Evolutionary conservation across 768 basidiomycete species (phyloP).

Genomic region (Lepiota subincarnata): DNA sequence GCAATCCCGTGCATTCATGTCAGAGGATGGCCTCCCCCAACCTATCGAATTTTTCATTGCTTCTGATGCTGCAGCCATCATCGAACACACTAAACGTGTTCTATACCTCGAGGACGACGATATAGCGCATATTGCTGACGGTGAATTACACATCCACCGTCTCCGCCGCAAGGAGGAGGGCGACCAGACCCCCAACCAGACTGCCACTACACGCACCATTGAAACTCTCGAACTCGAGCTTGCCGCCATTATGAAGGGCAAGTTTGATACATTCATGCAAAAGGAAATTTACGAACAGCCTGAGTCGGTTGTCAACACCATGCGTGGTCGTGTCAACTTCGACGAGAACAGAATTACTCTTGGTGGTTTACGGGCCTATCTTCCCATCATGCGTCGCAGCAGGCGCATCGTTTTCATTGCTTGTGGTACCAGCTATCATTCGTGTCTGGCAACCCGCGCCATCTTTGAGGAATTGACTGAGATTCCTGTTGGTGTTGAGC

Average conservation of each 20-base stretch:
- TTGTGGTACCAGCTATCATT: constrained; percentile 99
- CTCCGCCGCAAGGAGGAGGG: constrained; percentile 85
- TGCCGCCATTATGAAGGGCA: constrained; percentile 99
- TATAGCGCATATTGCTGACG: constrained; percentile 95
- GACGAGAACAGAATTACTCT: constrained; percentile 88
- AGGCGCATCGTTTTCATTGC: constrained; percentile 94
- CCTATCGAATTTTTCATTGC: constrained; percentile 99
- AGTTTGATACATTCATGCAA: constrained; percentile 99
- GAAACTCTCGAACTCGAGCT: constrained; percentile 98
- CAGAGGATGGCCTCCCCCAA: constrained; percentile 96
- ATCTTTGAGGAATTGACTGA: constrained; percentile 99
- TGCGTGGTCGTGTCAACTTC: constrained; percentile 99
- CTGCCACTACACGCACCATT: constrained; percentile 83
- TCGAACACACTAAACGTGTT: constrained; percentile 99
- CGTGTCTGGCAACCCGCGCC: constrained; percentile 90
- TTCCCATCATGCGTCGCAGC: constrained; percentile 93
- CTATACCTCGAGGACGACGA: constrained; percentile 99
- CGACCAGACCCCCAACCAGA: constrained; percentile 51
- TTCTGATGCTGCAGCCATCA: constrained; percentile 92
- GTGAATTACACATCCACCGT: constrained; percentile 98
- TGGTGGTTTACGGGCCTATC: constrained; percentile 91
- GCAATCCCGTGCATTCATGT: constrained; percentile 97
- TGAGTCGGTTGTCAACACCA: constrained; percentile 99
- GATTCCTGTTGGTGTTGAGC: constrained; percentile 94
- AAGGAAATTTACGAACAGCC: constrained; percentile 99